Percentiles rank a stretch among this genome's conserved stretches.
Conservation (phyloP, 257 asterid genomes). For the Jaltomata sinuosa region DNA sequence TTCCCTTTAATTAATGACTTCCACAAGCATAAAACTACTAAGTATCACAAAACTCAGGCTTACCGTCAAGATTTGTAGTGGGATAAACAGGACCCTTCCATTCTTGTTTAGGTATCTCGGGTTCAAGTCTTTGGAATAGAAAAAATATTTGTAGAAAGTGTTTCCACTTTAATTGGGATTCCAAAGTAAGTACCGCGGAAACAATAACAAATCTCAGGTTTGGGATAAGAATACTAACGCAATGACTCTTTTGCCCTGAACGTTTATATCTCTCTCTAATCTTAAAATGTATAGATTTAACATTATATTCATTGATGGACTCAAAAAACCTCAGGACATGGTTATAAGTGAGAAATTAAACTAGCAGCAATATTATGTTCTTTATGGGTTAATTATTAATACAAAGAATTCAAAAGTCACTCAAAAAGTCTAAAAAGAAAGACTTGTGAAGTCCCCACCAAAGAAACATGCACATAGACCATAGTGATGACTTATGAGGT, state of each 20-base stretch:
- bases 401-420: background rate
- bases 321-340: background rate
- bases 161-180: background rate
- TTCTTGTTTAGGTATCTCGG: accelerated
- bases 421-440: background rate
- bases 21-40: background rate
- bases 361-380: background rate
- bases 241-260: background rate
- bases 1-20: background rate
- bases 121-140: background rate
- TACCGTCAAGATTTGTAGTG: too few relatives aligned
- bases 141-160: background rate
- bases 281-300: background rate
- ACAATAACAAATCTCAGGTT: background rate
- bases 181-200: accelerated
- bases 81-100: background rate
- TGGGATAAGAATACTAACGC: background rate
- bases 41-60: background rate
- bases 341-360: background rate
- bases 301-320: background rate
- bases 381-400: background rate
- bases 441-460: background rate
- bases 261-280: background rate
- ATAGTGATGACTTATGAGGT: background rate
- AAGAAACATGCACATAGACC: background rate